Evolutionary conservation across 768 basidiomycete genomes (phyloP).

Genomic region (Leccinellum luteum): DNA sequence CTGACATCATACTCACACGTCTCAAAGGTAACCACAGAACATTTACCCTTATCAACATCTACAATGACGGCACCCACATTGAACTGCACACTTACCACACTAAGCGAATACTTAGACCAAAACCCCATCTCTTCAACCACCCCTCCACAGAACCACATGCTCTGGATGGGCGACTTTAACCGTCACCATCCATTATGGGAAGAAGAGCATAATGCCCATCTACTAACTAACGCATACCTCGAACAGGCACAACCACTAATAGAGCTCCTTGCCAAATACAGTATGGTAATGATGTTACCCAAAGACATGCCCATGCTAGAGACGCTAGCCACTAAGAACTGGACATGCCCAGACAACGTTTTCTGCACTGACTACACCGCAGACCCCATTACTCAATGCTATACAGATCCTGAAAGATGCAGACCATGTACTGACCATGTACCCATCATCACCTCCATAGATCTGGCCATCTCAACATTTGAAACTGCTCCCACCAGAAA

Average conservation of each 20-base stretch:
- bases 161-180: constrained; percentile 32
- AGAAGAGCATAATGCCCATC: constrained; percentile 14
- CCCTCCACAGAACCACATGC: constrained; percentile 6
- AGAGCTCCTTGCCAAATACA: not conserved
- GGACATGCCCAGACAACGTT: constrained; percentile 37
- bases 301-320: constrained; percentile 28
- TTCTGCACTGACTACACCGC: constrained; percentile 15
- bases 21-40: not conserved
- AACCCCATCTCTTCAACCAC: too few species aligned
- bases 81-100: not conserved
- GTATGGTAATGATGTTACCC: constrained; percentile 30
- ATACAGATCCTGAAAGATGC: constrained; percentile 5
- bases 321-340: constrained; percentile 20
- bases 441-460: constrained; percentile 20
- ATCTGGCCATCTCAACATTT: not conserved
- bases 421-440: constrained; percentile 33
- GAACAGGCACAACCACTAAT: constrained; percentile 7
- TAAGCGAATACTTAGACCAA: too few species aligned
- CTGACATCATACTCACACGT: not conserved
- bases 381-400: constrained; percentile 13
- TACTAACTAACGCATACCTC: constrained; percentile 17
- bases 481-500: not conserved
- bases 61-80: constrained; percentile 6
- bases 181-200: constrained; percentile 35
- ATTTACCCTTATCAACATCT: constrained; percentile 4